Base-by-base conservation (phyloP, 2,329 filamentous ascomycete species). In the Penicillium capsulatum region DNA sequence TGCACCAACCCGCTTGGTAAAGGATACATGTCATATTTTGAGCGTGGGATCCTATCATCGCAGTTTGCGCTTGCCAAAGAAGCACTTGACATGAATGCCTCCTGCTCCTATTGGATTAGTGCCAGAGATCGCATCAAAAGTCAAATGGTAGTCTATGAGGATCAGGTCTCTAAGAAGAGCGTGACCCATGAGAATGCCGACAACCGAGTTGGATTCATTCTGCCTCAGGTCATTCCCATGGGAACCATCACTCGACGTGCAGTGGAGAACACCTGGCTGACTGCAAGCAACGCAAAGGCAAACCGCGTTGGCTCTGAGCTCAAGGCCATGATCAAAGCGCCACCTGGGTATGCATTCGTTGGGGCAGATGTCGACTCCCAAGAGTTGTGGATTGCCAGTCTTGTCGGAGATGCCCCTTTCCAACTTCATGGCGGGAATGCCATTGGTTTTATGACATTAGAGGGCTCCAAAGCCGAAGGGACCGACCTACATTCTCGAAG, bases 81-180 rank as follows among this genome's bases (percentile, higher is more conserved):
- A 62, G 92, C 94, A 0, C 71, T 98, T 30, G 86, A 97, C 54
- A 98, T 98, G 92, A 98, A 98, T 55, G 89, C 92, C 0, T 95
- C 89, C 0, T 98, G 94, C 61, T 97, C 91, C 1, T 98, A 98
- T 66, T 98, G 94, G 92, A 97, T 98, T 54, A 95, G 88, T 57
- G 90, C 92, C 11, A 79, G 92, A 46, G 88, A 95, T 58, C 76
- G 92, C 34, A 98, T 98, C 65, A 91, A 72, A 75, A 86, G 83
- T n/a, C 92, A 98, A 59, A 86, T 97, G 75, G 90, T 94, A 2
- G 85, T 98, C 1, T 96, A 94, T 60, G 75, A 89, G 43, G 73
- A 81, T 22, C 81, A 94, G 47, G 48, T 69, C 33, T 46, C 53
- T 35, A 45, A 57, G 5, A 31, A 40, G 53, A 7, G 36, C 40